Conservation (phyloP, 495 filamentous ascomycete genomes). For the Neurospora sp. region DNA sequence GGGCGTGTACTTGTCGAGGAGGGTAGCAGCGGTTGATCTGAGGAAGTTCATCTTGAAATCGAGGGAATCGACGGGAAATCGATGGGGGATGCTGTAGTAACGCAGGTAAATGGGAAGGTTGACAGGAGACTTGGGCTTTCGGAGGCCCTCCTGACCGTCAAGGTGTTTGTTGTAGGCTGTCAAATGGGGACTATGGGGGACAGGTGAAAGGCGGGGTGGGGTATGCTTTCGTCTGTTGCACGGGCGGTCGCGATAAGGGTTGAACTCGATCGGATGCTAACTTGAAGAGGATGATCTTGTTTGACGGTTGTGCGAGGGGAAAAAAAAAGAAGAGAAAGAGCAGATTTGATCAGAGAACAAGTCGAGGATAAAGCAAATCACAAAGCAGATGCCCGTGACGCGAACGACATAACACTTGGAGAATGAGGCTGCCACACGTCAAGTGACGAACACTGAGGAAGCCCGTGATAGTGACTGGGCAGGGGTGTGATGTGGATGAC, state of each 20-base stretch:
- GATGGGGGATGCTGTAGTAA: background rate
- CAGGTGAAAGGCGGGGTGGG: background rate
- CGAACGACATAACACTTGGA: background rate
- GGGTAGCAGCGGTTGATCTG: slow-evolving; percentile 72
- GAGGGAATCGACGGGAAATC: background rate
- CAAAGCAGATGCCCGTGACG: background rate
- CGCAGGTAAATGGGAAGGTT: background rate
- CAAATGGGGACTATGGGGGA: background rate
- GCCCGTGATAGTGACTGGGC: slow-evolving; percentile 1
- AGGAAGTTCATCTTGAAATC: slow-evolving; percentile 42
- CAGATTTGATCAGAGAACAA: background rate
- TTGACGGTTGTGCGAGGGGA: background rate
- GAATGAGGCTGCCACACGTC: background rate
- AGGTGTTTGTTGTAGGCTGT: background rate
- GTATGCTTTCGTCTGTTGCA: background rate
- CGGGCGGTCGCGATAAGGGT: background rate
- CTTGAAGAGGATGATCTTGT: background rate
- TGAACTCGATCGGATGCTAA: background rate
- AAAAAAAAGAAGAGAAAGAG: background rate
- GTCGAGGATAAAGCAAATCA: background rate
- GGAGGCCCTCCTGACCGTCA: background rate
- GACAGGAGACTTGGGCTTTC: background rate
- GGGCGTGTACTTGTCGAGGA: slow-evolving; percentile 83
- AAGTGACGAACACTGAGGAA: slow-evolving; percentile 1
- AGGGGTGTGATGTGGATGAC: slow-evolving; percentile 1